These are phyloP conservation scores for Phalaenopsis aphrodite DNA, from an alignment of 106 monocot species.

Conservation along the genomic window DNA sequence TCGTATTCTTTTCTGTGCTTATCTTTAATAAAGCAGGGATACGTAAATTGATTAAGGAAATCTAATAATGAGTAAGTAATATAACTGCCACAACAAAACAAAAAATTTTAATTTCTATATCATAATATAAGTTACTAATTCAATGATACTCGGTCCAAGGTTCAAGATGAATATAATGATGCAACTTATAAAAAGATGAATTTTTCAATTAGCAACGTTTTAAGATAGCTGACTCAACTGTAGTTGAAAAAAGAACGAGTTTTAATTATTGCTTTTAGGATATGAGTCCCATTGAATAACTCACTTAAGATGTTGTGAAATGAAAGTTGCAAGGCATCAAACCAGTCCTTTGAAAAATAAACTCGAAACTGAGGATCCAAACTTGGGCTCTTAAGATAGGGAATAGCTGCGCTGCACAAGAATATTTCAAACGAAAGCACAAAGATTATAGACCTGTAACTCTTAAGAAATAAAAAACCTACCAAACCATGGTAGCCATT, in stretches of 20 bases:
- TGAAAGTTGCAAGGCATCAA: slow-evolving; percentile 70
- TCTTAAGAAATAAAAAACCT: slow-evolving; percentile 5
- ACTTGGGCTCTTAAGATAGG: slow-evolving; percentile 81
- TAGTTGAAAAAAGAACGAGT: not conserved
- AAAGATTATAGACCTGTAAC: not conserved
- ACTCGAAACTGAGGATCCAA: slow-evolving; percentile 84
- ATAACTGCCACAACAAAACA: not conserved
- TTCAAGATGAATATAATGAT: not conserved
- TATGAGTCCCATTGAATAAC: slow-evolving; percentile 90
- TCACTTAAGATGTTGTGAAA: slow-evolving; percentile 86
- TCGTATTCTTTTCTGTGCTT: slow-evolving; percentile 81
- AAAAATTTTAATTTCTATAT: not conserved
- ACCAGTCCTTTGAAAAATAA: slow-evolving; percentile 96
- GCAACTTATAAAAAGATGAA: not conserved
- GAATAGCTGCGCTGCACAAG: slow-evolving; percentile 88
- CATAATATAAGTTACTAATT: not conserved
- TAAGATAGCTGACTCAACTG: not conserved
- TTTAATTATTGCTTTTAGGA: slow-evolving; percentile 28
- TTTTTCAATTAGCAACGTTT: not conserved
- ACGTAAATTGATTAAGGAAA: slow-evolving; percentile 73
- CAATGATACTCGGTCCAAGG: not conserved
- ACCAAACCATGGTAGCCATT: slow-evolving; percentile 98
- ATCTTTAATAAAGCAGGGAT: slow-evolving; percentile 86
- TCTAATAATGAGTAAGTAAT: not conserved
- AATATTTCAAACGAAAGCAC: not conserved